These are phyloP conservation scores for Backusella macrospora DNA, from an alignment of 192 early-diverging fungal genomes.

Conservation along the genomic window DNA sequence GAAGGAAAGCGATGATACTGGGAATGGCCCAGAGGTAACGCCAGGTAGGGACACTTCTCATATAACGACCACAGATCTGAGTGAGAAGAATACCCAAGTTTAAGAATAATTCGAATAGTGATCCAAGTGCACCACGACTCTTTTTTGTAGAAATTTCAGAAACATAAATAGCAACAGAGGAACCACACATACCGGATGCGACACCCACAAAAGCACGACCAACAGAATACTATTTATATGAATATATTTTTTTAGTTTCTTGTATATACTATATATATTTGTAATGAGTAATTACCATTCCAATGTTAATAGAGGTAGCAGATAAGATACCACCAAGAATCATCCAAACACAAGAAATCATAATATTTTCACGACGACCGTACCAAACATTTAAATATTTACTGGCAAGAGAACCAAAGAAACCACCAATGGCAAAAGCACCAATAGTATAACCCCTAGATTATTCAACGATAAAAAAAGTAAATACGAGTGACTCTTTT, in stretches of 20 bases:
- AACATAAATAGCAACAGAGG: conserved; percentile 66
- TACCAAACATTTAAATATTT: conserved; percentile 46
- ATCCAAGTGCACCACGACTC: conserved; percentile 72
- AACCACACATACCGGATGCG: conserved; percentile 70
- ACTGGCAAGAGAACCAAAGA: conserved; percentile 54
- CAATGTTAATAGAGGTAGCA: conserved; percentile 60
- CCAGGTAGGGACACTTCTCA: conserved; percentile 68
- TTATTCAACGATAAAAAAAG: background rate
- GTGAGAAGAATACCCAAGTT: conserved; percentile 80
- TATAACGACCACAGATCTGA: conserved; percentile 65
- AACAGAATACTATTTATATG: conserved; percentile 41
- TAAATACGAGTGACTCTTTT: background rate
- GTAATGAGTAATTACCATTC: conserved; percentile 37
- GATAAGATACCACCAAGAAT: conserved; percentile 67
- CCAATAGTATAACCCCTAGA: conserved; percentile 52
- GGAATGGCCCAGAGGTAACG: conserved; percentile 72
- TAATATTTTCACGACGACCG: conserved; percentile 58
- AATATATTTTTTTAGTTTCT: background rate
- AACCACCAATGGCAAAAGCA: conserved; percentile 56
- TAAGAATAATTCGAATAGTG: conserved; percentile 77
- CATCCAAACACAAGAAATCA: conserved; percentile 70
- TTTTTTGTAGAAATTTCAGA: conserved; percentile 79
- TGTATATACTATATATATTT: background rate
- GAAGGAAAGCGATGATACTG: conserved; percentile 59
- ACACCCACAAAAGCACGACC: conserved; percentile 80